A percentile compares a stretch with the other conserved stretches of the same genome.
Conservation (phyloP, 805 yeast species). For the Kodamaea lidongshanica region DNA sequence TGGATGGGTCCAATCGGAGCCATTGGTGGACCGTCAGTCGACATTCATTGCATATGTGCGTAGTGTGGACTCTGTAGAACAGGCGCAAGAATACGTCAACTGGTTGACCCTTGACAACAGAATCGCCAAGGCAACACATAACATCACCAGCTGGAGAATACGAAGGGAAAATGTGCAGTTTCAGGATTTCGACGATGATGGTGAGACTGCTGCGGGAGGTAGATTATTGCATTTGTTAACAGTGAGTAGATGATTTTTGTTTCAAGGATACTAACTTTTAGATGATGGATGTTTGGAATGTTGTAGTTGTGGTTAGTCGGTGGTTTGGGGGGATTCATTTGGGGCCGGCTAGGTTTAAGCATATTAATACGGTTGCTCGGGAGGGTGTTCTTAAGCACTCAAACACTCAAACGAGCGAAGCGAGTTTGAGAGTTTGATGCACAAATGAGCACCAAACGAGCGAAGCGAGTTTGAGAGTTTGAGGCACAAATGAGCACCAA, state of each 20-base stretch:
- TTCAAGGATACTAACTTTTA: slow-evolving; percentile 21
- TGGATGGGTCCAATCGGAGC: slow-evolving; percentile 75
- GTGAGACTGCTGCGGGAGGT: slow-evolving; percentile 94
- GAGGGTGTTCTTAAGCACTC: slow-evolving; percentile 74
- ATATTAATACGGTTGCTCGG: slow-evolving; percentile 82
- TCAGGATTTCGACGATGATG: slow-evolving; percentile 95
- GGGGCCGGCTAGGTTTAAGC: slow-evolving; percentile 93
- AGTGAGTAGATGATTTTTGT: slow-evolving; percentile 25
- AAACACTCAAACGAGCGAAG: no score
- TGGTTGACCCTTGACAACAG: slow-evolving; percentile 57
- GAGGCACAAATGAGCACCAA: no score
- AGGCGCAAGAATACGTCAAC: slow-evolving; percentile 51
- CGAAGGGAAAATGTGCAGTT: slow-evolving; percentile 46
- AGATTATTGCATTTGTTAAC: slow-evolving; percentile 73
- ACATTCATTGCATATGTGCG: slow-evolving; percentile 76
- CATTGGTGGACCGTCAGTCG: slow-evolving; percentile 77
- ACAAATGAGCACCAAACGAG: no score
- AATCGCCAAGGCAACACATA: slow-evolving; percentile 64
- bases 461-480: no score
- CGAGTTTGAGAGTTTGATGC: no score
- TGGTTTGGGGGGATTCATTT: slow-evolving; percentile 92
- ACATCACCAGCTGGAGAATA: slow-evolving; percentile 85
- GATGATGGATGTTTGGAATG: slow-evolving; percentile 76
- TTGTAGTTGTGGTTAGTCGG: slow-evolving; percentile 77
- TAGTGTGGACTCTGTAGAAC: slow-evolving; percentile 55